Evolutionary conservation across 768 basidiomycete genomes (phyloP), one percentile per base, ranked within the genome.

Genomic region (Tylopilus plumbeoviolaceoides): DNA sequence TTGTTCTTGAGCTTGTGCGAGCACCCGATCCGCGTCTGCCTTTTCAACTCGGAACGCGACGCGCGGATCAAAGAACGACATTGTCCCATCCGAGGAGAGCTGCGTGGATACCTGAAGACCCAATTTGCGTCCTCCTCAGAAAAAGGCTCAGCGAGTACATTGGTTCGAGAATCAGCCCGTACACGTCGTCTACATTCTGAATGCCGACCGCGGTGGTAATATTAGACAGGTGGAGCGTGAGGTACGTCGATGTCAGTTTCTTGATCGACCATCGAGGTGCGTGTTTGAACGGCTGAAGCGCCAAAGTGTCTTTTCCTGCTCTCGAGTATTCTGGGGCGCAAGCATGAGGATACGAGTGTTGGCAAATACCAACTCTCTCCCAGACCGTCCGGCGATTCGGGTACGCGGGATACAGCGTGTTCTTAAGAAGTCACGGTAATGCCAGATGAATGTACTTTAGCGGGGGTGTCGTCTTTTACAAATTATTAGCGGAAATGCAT

Each of bases 261-360:
- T 83, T 84, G 59, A 95, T 80, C 44, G 82, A 74, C 84, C 91
- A 92, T n/a, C 87, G 76, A 0, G 89, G 87, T 0, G 89, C 84
- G 17, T 82, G 81, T 6, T 79, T 78, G 27, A 91, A 71, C 2
- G 82, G 86, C 55, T 85, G 84, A 35, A 73, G 67, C 36, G 91
- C 68, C 28, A 95, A 73, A 81, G 39, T 49, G 85, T 94, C 51
- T 78, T 79, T 40, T 95, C 92, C 83, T 89, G 54, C 47, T 21
- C 31, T 49, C 7, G 35, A 7, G 23, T 14, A 33, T 49, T 47
- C 63, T 39, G 63, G 53, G 20, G 8, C 35, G 5, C 31, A 33
- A 33, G 4, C 5, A 9, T 25, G 5, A 7, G 31, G 11, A 33
- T 46, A 67, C 78, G n/a, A 30, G 89, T 85, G 40, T 72, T 68